Conservation (phyloP, 768 basidiomycete species). For the Lepiota venenata region DNA sequence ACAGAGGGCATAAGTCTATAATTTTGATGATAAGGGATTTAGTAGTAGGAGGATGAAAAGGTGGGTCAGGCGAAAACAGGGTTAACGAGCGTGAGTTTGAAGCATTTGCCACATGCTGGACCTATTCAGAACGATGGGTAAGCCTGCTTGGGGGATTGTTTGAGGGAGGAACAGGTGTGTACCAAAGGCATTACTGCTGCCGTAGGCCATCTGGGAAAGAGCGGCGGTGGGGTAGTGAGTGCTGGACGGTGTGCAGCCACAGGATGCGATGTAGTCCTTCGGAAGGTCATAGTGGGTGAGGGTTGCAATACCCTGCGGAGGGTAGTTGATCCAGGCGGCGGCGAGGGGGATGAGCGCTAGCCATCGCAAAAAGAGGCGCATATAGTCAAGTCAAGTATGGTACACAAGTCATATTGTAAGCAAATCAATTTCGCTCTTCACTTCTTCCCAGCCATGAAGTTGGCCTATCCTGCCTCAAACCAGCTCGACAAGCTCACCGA, state of each 20-base stretch:
- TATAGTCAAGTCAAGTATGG: background rate
- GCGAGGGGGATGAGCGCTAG: conserved; percentile 4
- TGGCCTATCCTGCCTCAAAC: conserved; percentile 65
- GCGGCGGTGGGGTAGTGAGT: conserved; percentile 79
- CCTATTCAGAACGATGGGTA: conserved; percentile 31
- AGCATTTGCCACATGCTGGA: conserved; percentile 75
- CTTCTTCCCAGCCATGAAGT: conserved; percentile 45
- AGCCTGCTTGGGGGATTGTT: background rate
- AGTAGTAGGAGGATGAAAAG: conserved; percentile 58
- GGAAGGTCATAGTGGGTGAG: conserved; percentile 74
- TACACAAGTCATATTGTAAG: conserved; percentile 6
- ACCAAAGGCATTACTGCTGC: conserved; percentile 69
- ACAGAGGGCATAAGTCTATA: conserved; percentile 75
- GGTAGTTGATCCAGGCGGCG: conserved; percentile 61
- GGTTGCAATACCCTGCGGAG: conserved; percentile 60
- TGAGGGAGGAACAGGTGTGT: conserved; percentile 8
- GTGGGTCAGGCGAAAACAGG: conserved; percentile 64
- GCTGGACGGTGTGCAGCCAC: conserved; percentile 70
- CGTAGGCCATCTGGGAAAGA: conserved; percentile 75
- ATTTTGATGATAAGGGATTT: conserved; percentile 73
- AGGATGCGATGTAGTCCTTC: conserved; percentile 59
- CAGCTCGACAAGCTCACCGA: conserved; percentile 44
- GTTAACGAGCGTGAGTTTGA: conserved; percentile 71
- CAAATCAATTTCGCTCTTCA: conserved; percentile 10
- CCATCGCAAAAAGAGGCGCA: background rate